These are phyloP conservation scores for Clavispora vitiphila DNA, from an alignment of 805 yeast species.

Conservation along the genomic window DNA sequence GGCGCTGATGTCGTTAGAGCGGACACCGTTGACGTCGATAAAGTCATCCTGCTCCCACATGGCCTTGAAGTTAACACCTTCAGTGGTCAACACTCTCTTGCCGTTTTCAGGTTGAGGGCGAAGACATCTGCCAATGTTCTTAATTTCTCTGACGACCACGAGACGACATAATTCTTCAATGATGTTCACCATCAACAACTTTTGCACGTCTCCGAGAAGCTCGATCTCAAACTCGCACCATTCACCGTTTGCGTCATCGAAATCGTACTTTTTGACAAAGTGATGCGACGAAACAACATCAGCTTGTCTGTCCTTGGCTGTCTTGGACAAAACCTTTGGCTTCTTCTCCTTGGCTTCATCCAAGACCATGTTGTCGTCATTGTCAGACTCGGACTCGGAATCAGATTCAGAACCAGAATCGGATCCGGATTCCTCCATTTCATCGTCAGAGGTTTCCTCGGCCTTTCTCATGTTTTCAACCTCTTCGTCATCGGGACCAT, in stretches of 20 bases:
- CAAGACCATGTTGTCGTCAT: slow-evolving; percentile 8
- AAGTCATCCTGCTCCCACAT: slow-evolving; percentile 98
- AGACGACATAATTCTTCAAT: slow-evolving; percentile 87
- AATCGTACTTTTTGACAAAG: slow-evolving; percentile 74
- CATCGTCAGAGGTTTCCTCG: slow-evolving; percentile 73
- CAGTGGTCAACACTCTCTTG: slow-evolving; percentile 74
- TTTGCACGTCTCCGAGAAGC: slow-evolving; percentile 80
- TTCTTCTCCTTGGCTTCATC: slow-evolving; percentile 15
- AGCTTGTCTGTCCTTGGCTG: slow-evolving; percentile 80
- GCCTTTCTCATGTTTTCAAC: slow-evolving; percentile 83
- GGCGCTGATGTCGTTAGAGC: slow-evolving; percentile 89
- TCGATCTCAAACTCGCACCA: slow-evolving; percentile 93
- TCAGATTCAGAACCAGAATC: slow-evolving; percentile 31
- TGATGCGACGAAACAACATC: slow-evolving; percentile 72
- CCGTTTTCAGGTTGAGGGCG: slow-evolving; percentile 66
- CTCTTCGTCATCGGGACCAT: slow-evolving; percentile 94
- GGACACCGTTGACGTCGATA: slow-evolving; percentile 81
- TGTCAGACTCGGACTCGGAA: slow-evolving; percentile 18
- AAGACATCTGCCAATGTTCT: slow-evolving; percentile 87
- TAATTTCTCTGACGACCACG: slow-evolving; percentile 89
- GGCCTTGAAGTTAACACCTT: slow-evolving; percentile 95
- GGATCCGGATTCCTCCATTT: slow-evolving; percentile 34
- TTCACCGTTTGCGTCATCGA: slow-evolving; percentile 81
- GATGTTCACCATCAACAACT: slow-evolving; percentile 94
- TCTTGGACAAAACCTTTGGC: slow-evolving; percentile 37